Evolutionary conservation across 2,329 filamentous ascomycete species (phyloP).

Genomic region (Dothistroma septosporum): DNA sequence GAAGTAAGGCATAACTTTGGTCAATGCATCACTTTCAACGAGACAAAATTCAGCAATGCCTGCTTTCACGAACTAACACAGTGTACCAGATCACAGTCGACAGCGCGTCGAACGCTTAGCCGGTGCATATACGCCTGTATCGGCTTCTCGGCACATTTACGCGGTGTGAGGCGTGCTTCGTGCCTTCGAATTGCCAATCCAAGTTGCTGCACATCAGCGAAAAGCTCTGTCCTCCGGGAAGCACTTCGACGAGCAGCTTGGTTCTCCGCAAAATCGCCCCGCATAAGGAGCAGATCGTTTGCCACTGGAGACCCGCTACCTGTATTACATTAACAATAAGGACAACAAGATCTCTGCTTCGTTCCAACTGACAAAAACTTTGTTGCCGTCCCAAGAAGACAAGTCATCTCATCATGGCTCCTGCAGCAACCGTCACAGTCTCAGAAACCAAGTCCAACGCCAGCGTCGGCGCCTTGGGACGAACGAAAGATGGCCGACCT

Average conservation of each 20-base stretch:
- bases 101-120: not conserved
- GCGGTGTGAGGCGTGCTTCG: too few species aligned
- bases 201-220: not conserved
- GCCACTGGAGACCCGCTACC: not conserved
- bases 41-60: not conserved
- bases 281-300: not conserved
- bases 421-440: conserved; percentile 34
- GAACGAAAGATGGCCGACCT: conserved; percentile 43
- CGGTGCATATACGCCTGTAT: not conserved
- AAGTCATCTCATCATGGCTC: conserved; percentile 33
- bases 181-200: not conserved
- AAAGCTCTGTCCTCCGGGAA: not conserved
- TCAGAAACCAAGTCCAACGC: conserved; percentile 41
- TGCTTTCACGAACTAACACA: not conserved
- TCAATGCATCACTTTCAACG: not conserved
- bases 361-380: too few species aligned
- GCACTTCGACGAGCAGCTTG: not conserved
- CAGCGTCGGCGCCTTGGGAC: conserved; percentile 44
- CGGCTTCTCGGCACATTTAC: not conserved
- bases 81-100: not conserved
- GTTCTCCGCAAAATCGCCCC: not conserved
- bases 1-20: not conserved
- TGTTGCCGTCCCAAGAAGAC: not conserved
- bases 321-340: not conserved
- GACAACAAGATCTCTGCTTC: too few species aligned